Conservation (phyloP, 2,329 filamentous ascomycete species). For the Penicillium sp. region DNA sequence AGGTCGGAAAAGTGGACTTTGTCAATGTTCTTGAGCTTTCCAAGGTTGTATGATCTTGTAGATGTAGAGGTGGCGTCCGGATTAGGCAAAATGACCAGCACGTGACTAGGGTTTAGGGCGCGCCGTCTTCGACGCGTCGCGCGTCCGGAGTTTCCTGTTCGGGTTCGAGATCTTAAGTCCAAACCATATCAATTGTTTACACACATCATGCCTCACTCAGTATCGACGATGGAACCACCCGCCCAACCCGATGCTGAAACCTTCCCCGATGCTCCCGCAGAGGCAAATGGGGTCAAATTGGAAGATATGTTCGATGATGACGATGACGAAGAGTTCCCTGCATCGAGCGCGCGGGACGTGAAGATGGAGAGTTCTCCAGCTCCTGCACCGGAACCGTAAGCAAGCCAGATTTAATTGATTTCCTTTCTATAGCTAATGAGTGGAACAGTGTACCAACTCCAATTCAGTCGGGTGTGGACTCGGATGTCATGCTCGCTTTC, state of each 20-base stretch:
- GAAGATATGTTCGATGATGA: constrained; percentile 63
- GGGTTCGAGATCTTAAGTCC: constrained; percentile 15
- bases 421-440: not conserved
- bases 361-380: constrained; percentile 44
- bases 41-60: not conserved
- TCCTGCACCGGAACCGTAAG: constrained; percentile 41
- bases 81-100: constrained; percentile 17
- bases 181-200: not conserved
- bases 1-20: not conserved
- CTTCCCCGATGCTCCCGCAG: constrained; percentile 42
- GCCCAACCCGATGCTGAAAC: constrained; percentile 41
- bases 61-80: constrained; percentile 6
- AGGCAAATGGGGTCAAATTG: constrained; percentile 43
- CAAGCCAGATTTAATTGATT: not conserved
- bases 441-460: constrained; percentile 29
- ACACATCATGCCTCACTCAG: constrained; percentile 28
- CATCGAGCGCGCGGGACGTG: constrained; percentile 51
- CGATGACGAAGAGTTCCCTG: constrained; percentile 57
- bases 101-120: constrained; percentile 28
- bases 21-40: not conserved
- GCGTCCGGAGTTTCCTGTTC: constrained; percentile 21
- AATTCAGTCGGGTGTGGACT: constrained; percentile 60
- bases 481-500: constrained; percentile 86
- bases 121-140: constrained; percentile 25
- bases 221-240: constrained; percentile 40